These are phyloP conservation scores for Fagopyrum esculentum DNA, from an alignment of 148 eudicot genomes.

Conservation along the genomic window DNA sequence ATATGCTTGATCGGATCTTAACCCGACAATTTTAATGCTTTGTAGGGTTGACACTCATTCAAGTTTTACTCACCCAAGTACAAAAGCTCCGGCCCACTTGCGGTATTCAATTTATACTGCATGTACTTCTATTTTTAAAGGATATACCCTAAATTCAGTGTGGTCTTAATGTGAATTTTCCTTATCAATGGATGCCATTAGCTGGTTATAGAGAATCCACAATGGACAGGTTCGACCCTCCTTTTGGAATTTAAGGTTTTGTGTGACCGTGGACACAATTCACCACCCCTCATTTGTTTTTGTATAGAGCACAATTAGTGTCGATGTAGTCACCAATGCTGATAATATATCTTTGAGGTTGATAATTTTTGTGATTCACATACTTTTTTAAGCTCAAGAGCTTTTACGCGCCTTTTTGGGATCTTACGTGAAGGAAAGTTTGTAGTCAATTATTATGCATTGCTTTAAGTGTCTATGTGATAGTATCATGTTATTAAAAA, in stretches of 20 bases:
- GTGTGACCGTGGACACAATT: neutral
- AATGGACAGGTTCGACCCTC: conserved; percentile 54
- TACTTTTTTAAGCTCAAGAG: neutral
- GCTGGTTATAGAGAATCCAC: conserved; percentile 85
- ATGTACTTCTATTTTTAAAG: neutral
- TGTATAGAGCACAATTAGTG: conserved; percentile 63
- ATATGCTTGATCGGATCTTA: conserved; percentile 1
- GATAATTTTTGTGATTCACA: neutral
- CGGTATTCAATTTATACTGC: conserved; percentile 30
- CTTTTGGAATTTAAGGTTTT: neutral
- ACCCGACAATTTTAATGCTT: neutral
- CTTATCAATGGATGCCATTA: conserved; percentile 23
- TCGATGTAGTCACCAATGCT: conserved; percentile 48
- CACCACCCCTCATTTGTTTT: neutral
- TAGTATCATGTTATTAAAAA: neutral
- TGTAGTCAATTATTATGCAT: neutral
- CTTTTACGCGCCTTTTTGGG: neutral
- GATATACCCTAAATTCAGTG: neutral
- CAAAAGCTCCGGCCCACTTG: conserved; percentile 66
- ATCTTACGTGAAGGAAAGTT: neutral
- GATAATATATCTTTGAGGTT: conserved; percentile 47
- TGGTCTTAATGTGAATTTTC: conserved; percentile 3
- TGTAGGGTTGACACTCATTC: conserved; percentile 54
- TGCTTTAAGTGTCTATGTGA: neutral
- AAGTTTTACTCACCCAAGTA: conserved; percentile 64